phyloP scores from a whole-genome alignment of 805 yeast genomes.

The Nakazawaea holstii region DNA sequence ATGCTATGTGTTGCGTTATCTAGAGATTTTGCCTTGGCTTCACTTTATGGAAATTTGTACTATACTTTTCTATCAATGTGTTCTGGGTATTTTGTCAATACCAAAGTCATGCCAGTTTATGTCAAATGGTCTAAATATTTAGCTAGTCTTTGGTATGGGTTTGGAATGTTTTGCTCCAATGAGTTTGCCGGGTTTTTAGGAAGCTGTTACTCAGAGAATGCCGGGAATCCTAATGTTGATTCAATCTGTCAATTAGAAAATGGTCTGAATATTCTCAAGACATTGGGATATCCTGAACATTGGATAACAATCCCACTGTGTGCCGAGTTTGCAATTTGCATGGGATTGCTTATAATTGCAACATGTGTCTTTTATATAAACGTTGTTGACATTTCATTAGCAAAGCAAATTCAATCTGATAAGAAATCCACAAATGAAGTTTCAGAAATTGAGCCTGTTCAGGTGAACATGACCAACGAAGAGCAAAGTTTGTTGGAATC shows the following conservation, averaged over 20 bases:
- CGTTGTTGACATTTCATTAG: conserved; percentile 41
- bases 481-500: background rate
- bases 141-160: conserved; percentile 74
- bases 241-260: conserved; percentile 40
- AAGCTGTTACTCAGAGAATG: conserved; percentile 40
- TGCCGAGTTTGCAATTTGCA: conserved; percentile 44
- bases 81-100: conserved; percentile 76
- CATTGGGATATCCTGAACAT: conserved; percentile 51
- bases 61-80: conserved; percentile 73
- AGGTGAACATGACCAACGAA: background rate
- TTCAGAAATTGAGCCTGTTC: background rate
- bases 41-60: conserved; percentile 55
- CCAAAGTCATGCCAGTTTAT: conserved; percentile 72
- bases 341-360: conserved; percentile 43
- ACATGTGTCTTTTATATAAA: conserved; percentile 36
- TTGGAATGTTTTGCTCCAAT: conserved; percentile 62
- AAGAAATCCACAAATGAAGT: background rate
- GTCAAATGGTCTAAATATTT: conserved; percentile 80
- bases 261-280: conserved; percentile 48
- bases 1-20: conserved; percentile 48
- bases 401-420: conserved; percentile 18
- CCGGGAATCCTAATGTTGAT: conserved; percentile 23
- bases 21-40: conserved; percentile 56
- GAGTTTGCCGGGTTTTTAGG: conserved; percentile 61
- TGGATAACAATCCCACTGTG: conserved; percentile 60